These are phyloP conservation scores for Colletotrichum sp. DNA, from an alignment of 2,329 filamentous ascomycete species.

Conservation along the genomic window DNA sequence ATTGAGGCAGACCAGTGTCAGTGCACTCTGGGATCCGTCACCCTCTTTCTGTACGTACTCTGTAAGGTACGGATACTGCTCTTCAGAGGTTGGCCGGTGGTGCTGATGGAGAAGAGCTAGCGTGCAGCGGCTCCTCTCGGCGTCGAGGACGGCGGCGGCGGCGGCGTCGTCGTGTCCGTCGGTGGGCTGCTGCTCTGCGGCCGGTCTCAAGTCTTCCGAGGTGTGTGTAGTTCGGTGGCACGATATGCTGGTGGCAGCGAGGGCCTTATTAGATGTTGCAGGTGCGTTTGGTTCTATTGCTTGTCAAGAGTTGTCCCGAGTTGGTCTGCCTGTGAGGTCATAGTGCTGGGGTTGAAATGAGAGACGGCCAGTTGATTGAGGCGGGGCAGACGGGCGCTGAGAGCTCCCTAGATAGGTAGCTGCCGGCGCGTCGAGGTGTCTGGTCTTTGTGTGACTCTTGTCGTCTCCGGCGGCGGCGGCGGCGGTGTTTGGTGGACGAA, in stretches of 20 bases:
- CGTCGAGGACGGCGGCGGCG: background rate
- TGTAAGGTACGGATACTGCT: background rate
- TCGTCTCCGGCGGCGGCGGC: background rate
- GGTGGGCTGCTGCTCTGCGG: slow-evolving; percentile 12
- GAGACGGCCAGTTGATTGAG: background rate
- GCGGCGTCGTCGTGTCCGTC: background rate
- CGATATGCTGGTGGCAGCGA: background rate
- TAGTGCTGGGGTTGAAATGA: slow-evolving; percentile 10
- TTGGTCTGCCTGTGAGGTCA: slow-evolving; percentile 21
- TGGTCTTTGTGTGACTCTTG: background rate
- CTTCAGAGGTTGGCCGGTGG: background rate
- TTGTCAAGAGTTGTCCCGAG: background rate
- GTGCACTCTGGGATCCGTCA: background rate
- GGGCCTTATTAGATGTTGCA: background rate
- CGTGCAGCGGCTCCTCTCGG: background rate
- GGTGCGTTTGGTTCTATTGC: background rate
- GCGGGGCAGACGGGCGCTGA: background rate
- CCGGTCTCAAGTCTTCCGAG: background rate
- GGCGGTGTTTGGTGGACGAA: slow-evolving; percentile 9
- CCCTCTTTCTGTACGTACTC: slow-evolving; percentile 8
- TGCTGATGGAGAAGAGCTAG: background rate
- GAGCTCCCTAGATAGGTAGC: background rate
- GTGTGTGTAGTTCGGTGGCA: background rate
- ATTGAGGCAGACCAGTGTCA: slow-evolving; percentile 11
- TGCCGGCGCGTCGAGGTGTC: background rate